These are phyloP conservation scores for Cyberlindnera nakhonratchasimensis DNA, from an alignment of 805 yeast genomes.

Conservation along the genomic window DNA sequence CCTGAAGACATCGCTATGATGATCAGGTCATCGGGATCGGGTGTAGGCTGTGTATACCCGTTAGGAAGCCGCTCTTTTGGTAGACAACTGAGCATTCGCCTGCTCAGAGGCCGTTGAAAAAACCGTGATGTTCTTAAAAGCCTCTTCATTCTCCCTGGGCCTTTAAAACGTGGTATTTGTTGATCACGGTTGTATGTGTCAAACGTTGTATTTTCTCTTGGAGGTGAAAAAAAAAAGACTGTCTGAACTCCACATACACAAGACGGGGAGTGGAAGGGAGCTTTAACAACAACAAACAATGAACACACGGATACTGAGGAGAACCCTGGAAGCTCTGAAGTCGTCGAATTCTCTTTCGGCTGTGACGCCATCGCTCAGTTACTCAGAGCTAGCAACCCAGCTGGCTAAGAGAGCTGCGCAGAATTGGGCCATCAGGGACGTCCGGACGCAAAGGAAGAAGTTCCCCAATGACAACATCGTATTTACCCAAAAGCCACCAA, in stretches of 20 bases:
- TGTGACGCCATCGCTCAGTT: background rate
- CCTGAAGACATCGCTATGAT: conserved; percentile 95
- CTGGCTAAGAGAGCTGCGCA: conserved; percentile 1
- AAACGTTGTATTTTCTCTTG: background rate
- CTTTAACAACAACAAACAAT: background rate
- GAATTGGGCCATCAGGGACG: background rate
- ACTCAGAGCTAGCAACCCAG: conserved; percentile 1
- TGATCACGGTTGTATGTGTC: no score
- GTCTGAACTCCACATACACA: no score
- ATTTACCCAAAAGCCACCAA: conserved; percentile 18
- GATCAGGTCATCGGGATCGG: conserved; percentile 53
- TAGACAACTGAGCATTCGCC: background rate
- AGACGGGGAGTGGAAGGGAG: background rate
- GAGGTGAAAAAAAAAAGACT: background rate
- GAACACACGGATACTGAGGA: background rate
- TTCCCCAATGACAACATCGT: conserved; percentile 1
- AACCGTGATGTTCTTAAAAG: no score
- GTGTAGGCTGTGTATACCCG: conserved; percentile 38
- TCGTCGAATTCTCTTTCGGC: background rate
- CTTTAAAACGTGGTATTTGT: no score
- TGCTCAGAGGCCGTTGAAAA: background rate
- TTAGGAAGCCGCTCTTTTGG: conserved; percentile 16
- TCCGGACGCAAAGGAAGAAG: background rate
- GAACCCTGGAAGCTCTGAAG: conserved; percentile 5
- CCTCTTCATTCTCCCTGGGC: no score